phyloP scores from a whole-genome alignment of 495 filamentous ascomycete genomes.

The Poronia punctata region DNA sequence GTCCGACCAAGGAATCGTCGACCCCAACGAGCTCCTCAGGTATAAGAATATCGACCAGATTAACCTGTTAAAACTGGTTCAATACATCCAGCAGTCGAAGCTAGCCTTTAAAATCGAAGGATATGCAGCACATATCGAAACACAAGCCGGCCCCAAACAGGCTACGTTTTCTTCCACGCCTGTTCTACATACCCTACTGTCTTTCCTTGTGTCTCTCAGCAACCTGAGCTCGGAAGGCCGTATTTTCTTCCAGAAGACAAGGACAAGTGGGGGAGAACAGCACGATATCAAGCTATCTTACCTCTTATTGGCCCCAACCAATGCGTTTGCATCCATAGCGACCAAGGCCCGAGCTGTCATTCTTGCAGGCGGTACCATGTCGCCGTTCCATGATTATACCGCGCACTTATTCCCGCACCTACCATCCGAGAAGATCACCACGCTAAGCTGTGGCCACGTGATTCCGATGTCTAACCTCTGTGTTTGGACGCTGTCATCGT shows the following conservation, averaged over 20 bases:
- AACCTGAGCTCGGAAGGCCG: constrained; percentile 84
- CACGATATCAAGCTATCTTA: constrained; percentile 64
- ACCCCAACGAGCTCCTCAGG: constrained; percentile 61
- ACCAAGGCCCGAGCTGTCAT: constrained; percentile 83
- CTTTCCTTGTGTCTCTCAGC: constrained; percentile 74
- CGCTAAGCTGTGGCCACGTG: constrained; percentile 90
- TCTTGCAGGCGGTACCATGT: constrained; percentile 94
- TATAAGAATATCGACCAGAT: constrained; percentile 91
- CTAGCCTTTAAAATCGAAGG: constrained; percentile 90
- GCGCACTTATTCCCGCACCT: constrained; percentile 79
- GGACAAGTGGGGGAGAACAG: constrained; percentile 12
- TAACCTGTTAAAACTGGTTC: constrained; percentile 80
- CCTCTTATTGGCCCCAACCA: constrained; percentile 86
- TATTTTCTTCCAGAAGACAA: constrained; percentile 67
- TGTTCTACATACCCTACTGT: constrained; percentile 74
- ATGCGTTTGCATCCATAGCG: constrained; percentile 85
- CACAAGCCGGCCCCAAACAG: constrained; percentile 26
- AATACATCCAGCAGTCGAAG: constrained; percentile 87
- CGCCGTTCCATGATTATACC: constrained; percentile 85
- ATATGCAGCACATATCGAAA: constrained; percentile 59
- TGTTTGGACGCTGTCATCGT: constrained; percentile 51
- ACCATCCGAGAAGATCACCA: constrained; percentile 54
- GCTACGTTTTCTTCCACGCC: constrained; percentile 47
- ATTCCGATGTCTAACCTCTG: constrained; percentile 77
- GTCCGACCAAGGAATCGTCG: constrained; percentile 49